Percentiles rank a stretch among this genome's conserved stretches.
phyloP scores from a whole-genome alignment of 164 flowering plant genomes.

The Euptelea pleiosperma region DNA sequence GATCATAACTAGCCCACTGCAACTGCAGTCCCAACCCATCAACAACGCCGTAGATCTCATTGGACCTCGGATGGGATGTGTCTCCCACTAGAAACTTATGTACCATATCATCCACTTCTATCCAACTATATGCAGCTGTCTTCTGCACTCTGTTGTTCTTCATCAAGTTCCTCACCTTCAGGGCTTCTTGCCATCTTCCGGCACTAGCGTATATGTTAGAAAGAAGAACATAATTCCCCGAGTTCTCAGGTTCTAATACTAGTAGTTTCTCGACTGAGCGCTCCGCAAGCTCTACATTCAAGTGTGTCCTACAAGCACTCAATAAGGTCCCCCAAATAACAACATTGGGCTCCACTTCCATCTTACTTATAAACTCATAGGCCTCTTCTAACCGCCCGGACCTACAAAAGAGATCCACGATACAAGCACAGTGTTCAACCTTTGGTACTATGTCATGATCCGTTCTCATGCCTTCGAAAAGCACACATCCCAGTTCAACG shows the following conservation, averaged over 20 bases:
- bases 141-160: conserved; percentile 35
- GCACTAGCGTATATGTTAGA: conserved; percentile 35
- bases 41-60: conserved; percentile 28
- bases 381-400: conserved; percentile 40
- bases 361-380: conserved; percentile 32
- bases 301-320: conserved; percentile 39
- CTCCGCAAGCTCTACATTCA: conserved; percentile 41
- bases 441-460: conserved; percentile 32
- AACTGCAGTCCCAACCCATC: conserved; percentile 32
- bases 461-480: conserved; percentile 34
- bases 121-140: conserved; percentile 48
- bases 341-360: conserved; percentile 43
- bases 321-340: conserved; percentile 50
- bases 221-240: conserved; percentile 47
- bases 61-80: conserved; percentile 31
- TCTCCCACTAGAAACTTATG: conserved; percentile 45
- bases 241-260: conserved; percentile 45
- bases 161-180: conserved; percentile 33
- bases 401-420: conserved; percentile 47
- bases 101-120: conserved; percentile 34
- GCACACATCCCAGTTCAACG: conserved; percentile 33
- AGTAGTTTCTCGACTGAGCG: conserved; percentile 27
- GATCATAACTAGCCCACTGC: conserved; percentile 14
- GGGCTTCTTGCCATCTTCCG: conserved; percentile 48
- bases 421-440: conserved; percentile 45